Evolutionary conservation across 768 basidiomycete species (phyloP), one percentile per base, ranked within the genome.

Genomic region (Mycena floridula): DNA sequence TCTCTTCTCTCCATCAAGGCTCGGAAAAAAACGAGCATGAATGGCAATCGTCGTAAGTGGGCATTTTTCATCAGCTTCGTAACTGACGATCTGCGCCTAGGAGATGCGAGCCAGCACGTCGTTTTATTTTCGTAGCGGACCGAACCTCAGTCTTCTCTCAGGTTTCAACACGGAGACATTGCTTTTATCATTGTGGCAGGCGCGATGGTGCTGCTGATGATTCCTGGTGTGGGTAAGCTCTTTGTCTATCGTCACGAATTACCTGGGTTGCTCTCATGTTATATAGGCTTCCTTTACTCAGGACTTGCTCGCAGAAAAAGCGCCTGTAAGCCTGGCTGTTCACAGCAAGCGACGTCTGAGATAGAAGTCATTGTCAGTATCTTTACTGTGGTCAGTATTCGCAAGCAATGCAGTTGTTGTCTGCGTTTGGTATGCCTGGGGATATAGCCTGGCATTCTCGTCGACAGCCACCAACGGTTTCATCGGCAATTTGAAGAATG

Each of bases 391-490:
- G 84, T 81, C 73, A 9, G 82, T 85, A 47, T 69, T 76, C 27
- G 83, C 82, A 4, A 74, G 78, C 54, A 88, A 88, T 53, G 85
- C 83, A 6, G 70, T 89, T 49, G 79, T 79, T 50, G 81, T 88
- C 46, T 81, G 88, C 60, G 83, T 86, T 55, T 89, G 87, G 87
- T 90, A 76, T 60, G 71, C 82, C 63, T 84, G 82, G 81, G 83
- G 83, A 8, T 94, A 92, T 66, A 85, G 70, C 4, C 71, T 94
- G 25, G 85, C 89, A 1, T 94, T 94, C 65, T 89, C 88, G 3
- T 72, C 81, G 2, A 72, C 84, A 3, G 81, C 82, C 3, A 82
- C 79, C 42, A 83, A 85, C 59, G 78, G 85, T 25, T 83, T 69
- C 66, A 89, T 89, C 47, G 87, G 87, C 36, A 81, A 94, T 61